Evolutionary conservation across 257 asterid species (phyloP).

Genomic region (Voacanga thouarsii): DNA sequence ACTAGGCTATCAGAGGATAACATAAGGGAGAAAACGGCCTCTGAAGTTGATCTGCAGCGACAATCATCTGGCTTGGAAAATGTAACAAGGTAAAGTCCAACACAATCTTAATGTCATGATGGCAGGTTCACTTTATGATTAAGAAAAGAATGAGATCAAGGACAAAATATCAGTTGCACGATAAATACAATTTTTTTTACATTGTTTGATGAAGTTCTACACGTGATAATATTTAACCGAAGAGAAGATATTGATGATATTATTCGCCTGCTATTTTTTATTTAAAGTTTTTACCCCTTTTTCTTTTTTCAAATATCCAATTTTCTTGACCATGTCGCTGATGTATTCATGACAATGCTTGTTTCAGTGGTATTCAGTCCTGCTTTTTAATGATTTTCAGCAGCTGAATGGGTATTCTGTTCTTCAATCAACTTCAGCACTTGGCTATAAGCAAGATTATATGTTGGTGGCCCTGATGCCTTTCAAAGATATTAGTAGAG

Average conservation of each 20-base stretch:
- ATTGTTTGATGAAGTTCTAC: not conserved
- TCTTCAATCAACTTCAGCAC: not conserved
- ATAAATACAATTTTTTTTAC: not conserved
- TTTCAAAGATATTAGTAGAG: not conserved
- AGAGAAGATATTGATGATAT: not conserved
- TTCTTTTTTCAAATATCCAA: not conserved
- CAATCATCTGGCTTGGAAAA: constrained; percentile 32
- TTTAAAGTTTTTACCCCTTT: not conserved
- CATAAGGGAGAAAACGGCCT: constrained; percentile 25
- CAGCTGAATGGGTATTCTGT: not conserved
- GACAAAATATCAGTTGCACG: no score
- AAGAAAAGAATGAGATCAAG: not conserved
- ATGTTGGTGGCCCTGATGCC: not conserved
- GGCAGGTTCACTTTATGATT: not conserved
- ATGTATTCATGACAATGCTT: not conserved
- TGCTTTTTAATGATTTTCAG: not conserved
- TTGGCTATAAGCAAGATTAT: not conserved
- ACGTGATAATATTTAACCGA: no score
- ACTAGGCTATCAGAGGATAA: constrained; percentile 26
- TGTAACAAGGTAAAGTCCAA: constrained; percentile 37
- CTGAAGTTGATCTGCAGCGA: constrained; percentile 28
- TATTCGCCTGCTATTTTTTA: not conserved
- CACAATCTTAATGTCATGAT: not conserved
- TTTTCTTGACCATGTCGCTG: not conserved
- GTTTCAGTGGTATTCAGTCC: not conserved